A percentile compares a stretch with the other conserved stretches of the same genome.
phyloP scores from a whole-genome alignment of 2,329 filamentous ascomycete genomes.

The Lecanosticta acicola region DNA sequence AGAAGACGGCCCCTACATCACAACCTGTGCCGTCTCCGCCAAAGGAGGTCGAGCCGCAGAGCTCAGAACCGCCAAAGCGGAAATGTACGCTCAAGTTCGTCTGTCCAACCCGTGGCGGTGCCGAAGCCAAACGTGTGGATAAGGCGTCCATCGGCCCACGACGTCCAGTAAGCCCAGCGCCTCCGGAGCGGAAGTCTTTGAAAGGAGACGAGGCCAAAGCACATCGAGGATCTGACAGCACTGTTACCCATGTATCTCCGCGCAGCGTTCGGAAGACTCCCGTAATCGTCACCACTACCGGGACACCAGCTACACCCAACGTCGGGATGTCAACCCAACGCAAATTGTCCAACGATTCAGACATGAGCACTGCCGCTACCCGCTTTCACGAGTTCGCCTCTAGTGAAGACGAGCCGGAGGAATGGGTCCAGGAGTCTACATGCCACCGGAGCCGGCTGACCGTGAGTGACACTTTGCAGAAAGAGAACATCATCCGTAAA shows the following conservation, averaged over 20 bases:
- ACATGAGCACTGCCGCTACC: constrained; percentile 49
- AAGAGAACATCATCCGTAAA: constrained; percentile 82
- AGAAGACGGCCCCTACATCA: constrained; percentile 38
- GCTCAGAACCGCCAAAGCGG: constrained; percentile 43
- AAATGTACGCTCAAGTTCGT: constrained; percentile 68
- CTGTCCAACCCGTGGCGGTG: constrained; percentile 53
- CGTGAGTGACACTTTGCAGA: constrained; percentile 79
- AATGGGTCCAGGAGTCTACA: constrained; percentile 75
- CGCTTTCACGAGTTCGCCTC: constrained; percentile 89
- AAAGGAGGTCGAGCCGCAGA: constrained; percentile 10
- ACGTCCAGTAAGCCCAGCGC: constrained; percentile 40
- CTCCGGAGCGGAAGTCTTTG: constrained; percentile 23
- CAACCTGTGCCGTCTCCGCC: constrained; percentile 31
- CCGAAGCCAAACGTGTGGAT: constrained; percentile 28
- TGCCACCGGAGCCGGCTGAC: constrained; percentile 67
- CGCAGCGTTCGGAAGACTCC: constrained; percentile 38
- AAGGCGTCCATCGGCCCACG: constrained; percentile 24
- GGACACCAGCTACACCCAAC: constrained; percentile 11
- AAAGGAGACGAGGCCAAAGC: constrained; percentile 16
- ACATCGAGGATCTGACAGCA: constrained; percentile 48
- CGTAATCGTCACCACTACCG: constrained; percentile 13
- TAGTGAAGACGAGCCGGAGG: constrained; percentile 73
- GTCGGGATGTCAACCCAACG: constrained; percentile 31
- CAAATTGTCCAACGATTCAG: constrained; percentile 25
- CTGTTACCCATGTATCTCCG: constrained; percentile 46